Evolutionary conservation across 768 basidiomycete species (phyloP), one percentile per base, ranked within the genome.

Genomic region (Hebeloma cylindrosporum): DNA sequence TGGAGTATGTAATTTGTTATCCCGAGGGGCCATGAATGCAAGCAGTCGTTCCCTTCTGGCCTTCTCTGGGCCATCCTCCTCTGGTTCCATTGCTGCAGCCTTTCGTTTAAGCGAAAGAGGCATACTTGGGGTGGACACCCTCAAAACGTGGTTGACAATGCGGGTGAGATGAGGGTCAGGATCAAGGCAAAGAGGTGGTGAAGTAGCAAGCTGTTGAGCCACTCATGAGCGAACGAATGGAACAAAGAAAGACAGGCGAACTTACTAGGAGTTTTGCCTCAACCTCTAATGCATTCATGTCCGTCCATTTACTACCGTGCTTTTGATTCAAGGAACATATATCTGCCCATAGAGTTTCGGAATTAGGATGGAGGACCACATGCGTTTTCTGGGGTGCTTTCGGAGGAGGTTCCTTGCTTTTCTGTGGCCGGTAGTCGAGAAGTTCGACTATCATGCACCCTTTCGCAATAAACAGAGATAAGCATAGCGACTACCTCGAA

Each of bases 381-480:
- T 85, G 83, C 38, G 83, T 83, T 50, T 65, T 70, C 50, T 82
- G 77, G 1, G 83, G 80, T 50, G 73, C 77, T 54, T 77, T 80
- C 10, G 77, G 72, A 0, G 70, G 59, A n/a, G 76, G 69, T 25
- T 88, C 83, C 45, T 77, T 81, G 42, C 60, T 62, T 58, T 68
- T 74, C 43, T 76, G 72, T 5, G 82, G 79, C 7, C 88, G 75
- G 57, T 87, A 86, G 59, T 93, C 88, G 26, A 85, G 69, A 18
- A 92, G 73, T 60, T 93, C 89, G 2, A 91, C 90, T 47, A 93
- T 75, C 77, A 93, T 81, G 56, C 88, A 89, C 27, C 90, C 90
- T 93, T 41, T 28, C n/a, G n/a, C n/a, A n/a, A n/a, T n/a, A n/a
- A n/a, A n/a, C n/a, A n/a, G n/a, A n/a, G n/a, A n/a, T n/a, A n/a